Base-by-base conservation (phyloP, 192 early-diverging fungal genomes). In the Anaeromyces robustus region DNA sequence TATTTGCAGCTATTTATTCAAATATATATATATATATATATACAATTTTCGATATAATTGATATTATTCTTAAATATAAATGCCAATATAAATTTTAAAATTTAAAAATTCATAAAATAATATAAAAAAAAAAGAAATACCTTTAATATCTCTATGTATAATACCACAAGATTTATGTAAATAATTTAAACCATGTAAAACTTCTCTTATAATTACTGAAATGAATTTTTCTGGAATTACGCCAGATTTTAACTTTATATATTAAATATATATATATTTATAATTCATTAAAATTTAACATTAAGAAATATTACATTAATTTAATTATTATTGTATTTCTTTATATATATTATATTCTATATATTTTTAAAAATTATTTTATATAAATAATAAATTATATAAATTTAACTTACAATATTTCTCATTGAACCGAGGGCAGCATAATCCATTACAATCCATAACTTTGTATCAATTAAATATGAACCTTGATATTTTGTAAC, bases 381-480 rank as follows among this genome's bases (percentile, higher is more conserved):
- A 12, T 34, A 34, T 34, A 41, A 14, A 41, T 41, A 41, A 14
- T 14, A 41, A 41, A 41, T 12, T 41, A 14, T 12, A 41, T 1
- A 41, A 41, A 41, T 41, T 14, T 41, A 41, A 14, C 4, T 30
- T 85, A 95, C 94, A 83, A 95, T 85, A 28, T 87, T 86, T 80
- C 94, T 85, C 52, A 99, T 89, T 81, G 95, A 97, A 79, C 98
- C 98, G 30, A 96, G 96, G 7, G 90, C 96, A 12, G 95, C 96
- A 87, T 94, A 97, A 82, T 98, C 98, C 96, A 99, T 98, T 81
- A 98, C 91, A 81, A 99, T 94, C 96, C 98, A 99, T 52, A 99
- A 88, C 80, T 96, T 97, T 30, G 95, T 96, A 29, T 93, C 95
- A 82, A 95, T 91, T 43, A 98, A 84, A 78, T 94, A 92, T 41